Conservation (phyloP, 2,329 filamentous ascomycete species). For the Aplosporella prunicola region DNA sequence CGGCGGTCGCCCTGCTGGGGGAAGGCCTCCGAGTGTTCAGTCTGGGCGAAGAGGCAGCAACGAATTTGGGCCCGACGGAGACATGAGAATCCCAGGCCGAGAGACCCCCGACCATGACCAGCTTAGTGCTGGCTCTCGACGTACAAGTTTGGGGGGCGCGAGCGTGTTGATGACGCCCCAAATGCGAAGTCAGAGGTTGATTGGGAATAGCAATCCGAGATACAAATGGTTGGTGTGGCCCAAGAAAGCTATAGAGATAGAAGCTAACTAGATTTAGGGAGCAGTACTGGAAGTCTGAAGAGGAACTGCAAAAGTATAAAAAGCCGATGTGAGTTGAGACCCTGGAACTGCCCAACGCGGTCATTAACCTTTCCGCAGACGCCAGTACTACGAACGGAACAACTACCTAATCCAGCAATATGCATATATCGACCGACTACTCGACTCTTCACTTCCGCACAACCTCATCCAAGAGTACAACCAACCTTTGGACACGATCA, state of each 20-base stretch:
- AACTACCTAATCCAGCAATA: constrained; percentile 88
- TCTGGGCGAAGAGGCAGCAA: constrained; percentile 17
- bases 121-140: no score
- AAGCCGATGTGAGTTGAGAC: constrained; percentile 51
- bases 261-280: constrained; percentile 46
- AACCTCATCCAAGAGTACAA: constrained; percentile 85
- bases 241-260: no score
- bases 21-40: constrained; percentile 15
- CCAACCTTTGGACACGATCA: constrained; percentile 65
- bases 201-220: constrained; percentile 77
- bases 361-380: constrained; percentile 41
- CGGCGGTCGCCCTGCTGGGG: background rate
- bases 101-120: constrained; percentile 18
- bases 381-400: constrained; percentile 78
- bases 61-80: constrained; percentile 17
- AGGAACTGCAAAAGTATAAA: constrained; percentile 61
- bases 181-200: constrained; percentile 75
- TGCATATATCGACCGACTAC: constrained; percentile 79
- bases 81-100: constrained; percentile 20
- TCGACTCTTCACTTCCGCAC: constrained; percentile 88
- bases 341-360: background rate
- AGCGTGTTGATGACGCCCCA: constrained; percentile 46
- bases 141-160: constrained; percentile 32
- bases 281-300: constrained; percentile 73
- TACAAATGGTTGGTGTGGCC: constrained; percentile 57